Conservation (phyloP, 306 rosid genomes). For the Cucumis melo region DNA sequence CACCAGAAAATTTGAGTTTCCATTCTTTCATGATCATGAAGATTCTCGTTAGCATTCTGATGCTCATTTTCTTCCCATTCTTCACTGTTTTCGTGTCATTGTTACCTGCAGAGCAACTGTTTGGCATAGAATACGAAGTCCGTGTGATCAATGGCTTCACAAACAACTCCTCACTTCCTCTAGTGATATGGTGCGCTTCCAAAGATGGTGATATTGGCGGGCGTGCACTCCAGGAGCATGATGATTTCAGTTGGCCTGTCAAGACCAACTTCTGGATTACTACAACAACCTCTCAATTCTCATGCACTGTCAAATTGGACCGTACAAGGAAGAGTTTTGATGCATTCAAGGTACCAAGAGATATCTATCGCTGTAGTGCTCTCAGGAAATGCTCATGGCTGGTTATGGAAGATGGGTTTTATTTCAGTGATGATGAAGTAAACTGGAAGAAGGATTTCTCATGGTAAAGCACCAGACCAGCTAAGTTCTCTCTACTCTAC, state of each 20-base stretch:
- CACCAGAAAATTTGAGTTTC: neutral
- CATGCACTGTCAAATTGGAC: constrained; percentile 78
- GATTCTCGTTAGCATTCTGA: constrained; percentile 3
- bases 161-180: constrained; percentile 58
- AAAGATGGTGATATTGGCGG: constrained; percentile 65
- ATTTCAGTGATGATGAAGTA: constrained; percentile 63
- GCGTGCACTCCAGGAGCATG: constrained; percentile 72
- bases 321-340: constrained; percentile 45
- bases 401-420: constrained; percentile 67
- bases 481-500: neutral
- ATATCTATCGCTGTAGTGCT: constrained; percentile 37
- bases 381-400: constrained; percentile 50
- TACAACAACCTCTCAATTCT: constrained; percentile 25
- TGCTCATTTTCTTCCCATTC: constrained; percentile 13
- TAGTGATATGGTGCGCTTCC: constrained; percentile 76
- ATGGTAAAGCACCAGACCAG: constrained; percentile 28
- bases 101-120: constrained; percentile 16
- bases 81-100: constrained; percentile 18
- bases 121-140: constrained; percentile 37
- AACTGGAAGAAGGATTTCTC: constrained; percentile 66
- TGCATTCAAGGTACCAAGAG: constrained; percentile 64
- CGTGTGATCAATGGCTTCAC: constrained; percentile 72
- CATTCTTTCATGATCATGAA: constrained; percentile 19
- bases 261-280: constrained; percentile 40
- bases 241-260: constrained; percentile 68